Evolutionary conservation across 2,329 filamentous ascomycete species (phyloP).

Genomic region (Furcasterigmium furcatum): DNA sequence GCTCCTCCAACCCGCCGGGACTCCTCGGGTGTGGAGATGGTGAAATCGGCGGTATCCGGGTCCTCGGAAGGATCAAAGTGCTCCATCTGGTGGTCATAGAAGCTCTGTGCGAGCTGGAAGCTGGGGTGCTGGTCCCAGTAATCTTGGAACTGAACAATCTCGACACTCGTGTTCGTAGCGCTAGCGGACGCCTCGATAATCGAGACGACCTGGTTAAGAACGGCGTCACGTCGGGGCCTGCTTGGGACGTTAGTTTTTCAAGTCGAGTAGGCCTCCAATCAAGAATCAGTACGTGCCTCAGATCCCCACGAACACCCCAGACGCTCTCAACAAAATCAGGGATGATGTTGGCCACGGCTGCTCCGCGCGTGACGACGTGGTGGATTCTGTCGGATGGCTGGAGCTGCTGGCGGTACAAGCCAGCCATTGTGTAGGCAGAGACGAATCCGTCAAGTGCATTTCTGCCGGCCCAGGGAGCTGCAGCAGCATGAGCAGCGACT

Average conservation of each 20-base stretch:
- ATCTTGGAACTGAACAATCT: slow-evolving; percentile 8
- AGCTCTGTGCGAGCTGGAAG: slow-evolving; percentile 6
- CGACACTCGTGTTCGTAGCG: slow-evolving; percentile 8
- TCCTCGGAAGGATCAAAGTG: slow-evolving; percentile 7
- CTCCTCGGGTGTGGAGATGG: slow-evolving; percentile 6
- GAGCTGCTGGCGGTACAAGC: slow-evolving; percentile 16
- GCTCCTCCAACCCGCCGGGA: not conserved
- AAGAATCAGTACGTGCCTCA: not conserved
- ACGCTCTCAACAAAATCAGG: slow-evolving; percentile 6
- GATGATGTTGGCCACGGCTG: slow-evolving; percentile 4
- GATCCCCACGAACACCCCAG: slow-evolving; percentile 8
- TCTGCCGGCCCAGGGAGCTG: slow-evolving; percentile 14
- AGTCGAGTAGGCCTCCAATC: too few relatives aligned
- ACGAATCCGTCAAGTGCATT: slow-evolving; percentile 17
- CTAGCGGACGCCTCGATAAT: slow-evolving; percentile 7
- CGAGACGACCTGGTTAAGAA: slow-evolving; percentile 4
- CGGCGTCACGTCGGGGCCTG: slow-evolving; percentile 7
- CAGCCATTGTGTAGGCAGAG: slow-evolving; percentile 12
- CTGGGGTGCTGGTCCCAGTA: slow-evolving; percentile 12
- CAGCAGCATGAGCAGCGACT: slow-evolving; percentile 13
- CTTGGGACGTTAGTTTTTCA: too few relatives aligned
- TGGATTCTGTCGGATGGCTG: slow-evolving; percentile 16
- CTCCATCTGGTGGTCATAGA: slow-evolving; percentile 8
- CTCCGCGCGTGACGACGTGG: slow-evolving; percentile 12
- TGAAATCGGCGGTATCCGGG: slow-evolving; percentile 8